Conservation (phyloP, 805 yeast genomes). For the Huiozyma sinensis region DNA sequence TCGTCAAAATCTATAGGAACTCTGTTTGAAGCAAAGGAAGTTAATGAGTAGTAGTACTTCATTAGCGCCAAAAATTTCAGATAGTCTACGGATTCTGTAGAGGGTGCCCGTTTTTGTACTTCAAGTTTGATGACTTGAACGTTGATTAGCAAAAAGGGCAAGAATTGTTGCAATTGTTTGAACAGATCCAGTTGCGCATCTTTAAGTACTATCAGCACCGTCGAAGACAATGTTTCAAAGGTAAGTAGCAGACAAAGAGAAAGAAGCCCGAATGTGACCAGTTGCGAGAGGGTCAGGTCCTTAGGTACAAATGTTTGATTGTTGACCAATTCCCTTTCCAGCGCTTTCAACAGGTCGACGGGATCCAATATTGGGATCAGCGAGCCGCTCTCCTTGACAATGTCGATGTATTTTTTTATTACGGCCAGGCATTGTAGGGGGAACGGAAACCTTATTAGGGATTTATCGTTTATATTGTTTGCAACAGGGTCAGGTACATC, state of each 20-base stretch:
- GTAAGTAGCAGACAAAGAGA: constrained; percentile 17
- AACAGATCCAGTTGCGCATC: constrained; percentile 14
- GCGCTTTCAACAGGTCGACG: constrained; percentile 11
- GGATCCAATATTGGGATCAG: constrained; percentile 21
- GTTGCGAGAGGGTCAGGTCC: constrained; percentile 12
- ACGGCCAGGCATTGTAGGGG: constrained; percentile 10
- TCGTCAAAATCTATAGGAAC: constrained; percentile 18
- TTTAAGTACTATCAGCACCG: constrained; percentile 22
- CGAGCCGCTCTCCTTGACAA: constrained; percentile 13
- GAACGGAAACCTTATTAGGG: constrained; percentile 12
- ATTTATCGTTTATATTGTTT: constrained; percentile 2
- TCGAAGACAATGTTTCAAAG: constrained; percentile 20
- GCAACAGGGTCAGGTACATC: neutral
- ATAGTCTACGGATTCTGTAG: constrained; percentile 10
- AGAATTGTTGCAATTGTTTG: constrained; percentile 7
- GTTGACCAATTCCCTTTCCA: constrained; percentile 15
- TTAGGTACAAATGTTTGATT: constrained; percentile 12
- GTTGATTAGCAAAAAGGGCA: constrained; percentile 10
- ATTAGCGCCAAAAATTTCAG: constrained; percentile 15
- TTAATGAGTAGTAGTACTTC: constrained; percentile 14
- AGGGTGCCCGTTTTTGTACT: constrained; percentile 11
- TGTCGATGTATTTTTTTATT: constrained; percentile 13
- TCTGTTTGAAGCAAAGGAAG: constrained; percentile 5
- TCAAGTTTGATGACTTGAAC: constrained; percentile 12
- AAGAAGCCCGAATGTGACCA: constrained; percentile 14